phyloP scores from a whole-genome alignment of 306 rosid genomes.

The Quillaja saponaria region DNA sequence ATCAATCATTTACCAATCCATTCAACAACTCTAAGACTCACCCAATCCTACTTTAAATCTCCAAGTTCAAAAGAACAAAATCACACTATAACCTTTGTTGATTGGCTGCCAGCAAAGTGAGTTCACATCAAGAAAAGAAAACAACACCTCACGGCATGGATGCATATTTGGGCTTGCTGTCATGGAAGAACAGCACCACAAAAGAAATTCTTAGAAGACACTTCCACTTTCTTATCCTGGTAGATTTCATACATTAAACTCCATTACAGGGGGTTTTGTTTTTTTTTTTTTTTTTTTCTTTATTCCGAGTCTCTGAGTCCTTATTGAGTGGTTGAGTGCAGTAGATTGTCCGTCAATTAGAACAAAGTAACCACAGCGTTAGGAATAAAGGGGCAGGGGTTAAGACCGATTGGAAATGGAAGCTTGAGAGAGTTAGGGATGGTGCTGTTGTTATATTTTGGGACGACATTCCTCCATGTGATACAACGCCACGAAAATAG shows the following conservation, averaged over 20 bases:
- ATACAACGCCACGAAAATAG: not conserved
- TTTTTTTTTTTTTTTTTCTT: too few species aligned
- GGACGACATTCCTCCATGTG: not conserved
- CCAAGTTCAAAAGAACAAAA: too few species aligned
- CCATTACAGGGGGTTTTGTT: not conserved
- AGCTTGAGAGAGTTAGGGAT: not conserved
- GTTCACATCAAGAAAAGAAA: too few species aligned
- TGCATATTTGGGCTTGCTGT: too few species aligned
- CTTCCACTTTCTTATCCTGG: not conserved
- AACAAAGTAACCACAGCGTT: not conserved
- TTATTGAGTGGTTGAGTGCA: slow-evolving; percentile 6
- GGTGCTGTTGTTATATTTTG: not conserved
- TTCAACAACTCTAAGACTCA: too few species aligned
- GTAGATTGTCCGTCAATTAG: not conserved
- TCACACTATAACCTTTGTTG: too few species aligned
- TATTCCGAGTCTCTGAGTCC: not conserved
- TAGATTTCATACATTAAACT: not conserved
- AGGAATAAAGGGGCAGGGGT: not conserved
- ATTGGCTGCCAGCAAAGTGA: too few species aligned
- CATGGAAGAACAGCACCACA: too few species aligned
- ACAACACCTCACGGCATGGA: too few species aligned
- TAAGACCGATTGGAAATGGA: slow-evolving; percentile 7
- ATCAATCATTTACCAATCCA: too few species aligned
- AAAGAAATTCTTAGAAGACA: not conserved
- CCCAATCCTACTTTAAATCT: too few species aligned